phyloP scores from a whole-genome alignment of 2,329 filamentous ascomycete species.

The Colletotrichum endophyticum region DNA sequence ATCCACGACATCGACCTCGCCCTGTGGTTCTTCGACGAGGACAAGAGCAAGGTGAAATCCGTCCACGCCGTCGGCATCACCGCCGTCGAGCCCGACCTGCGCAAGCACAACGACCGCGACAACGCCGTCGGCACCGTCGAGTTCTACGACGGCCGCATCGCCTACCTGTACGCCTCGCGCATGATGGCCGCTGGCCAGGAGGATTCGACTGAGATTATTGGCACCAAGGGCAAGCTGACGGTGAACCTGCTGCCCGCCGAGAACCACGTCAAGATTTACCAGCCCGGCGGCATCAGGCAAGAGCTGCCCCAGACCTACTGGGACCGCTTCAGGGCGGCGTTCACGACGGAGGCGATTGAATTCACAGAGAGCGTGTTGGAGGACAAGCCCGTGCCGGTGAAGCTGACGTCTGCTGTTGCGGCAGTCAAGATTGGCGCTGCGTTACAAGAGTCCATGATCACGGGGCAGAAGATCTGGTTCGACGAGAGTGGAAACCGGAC shows the following conservation, averaged over 20 bases:
- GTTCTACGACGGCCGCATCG: slow-evolving; percentile 66
- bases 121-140: slow-evolving; percentile 61
- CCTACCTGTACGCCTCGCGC: slow-evolving; percentile 66
- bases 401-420: slow-evolving; percentile 60
- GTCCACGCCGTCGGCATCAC: slow-evolving; percentile 35
- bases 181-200: slow-evolving; percentile 75
- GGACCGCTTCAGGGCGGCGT: slow-evolving; percentile 66
- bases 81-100: slow-evolving; percentile 35
- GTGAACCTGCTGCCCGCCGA: slow-evolving; percentile 63
- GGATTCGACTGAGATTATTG: slow-evolving; percentile 71
- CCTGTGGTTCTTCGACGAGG: slow-evolving; percentile 37
- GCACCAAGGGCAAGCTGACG: slow-evolving; percentile 67
- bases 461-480: slow-evolving; percentile 62
- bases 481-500: slow-evolving; percentile 42
- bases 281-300: slow-evolving; percentile 56
- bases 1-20: slow-evolving; percentile 67
- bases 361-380: slow-evolving; percentile 66
- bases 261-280: slow-evolving; percentile 60
- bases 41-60: slow-evolving; percentile 31
- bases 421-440: slow-evolving; percentile 66
- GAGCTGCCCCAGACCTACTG: slow-evolving; percentile 69
- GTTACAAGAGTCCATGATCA: slow-evolving; percentile 61
- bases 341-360: slow-evolving; percentile 67
- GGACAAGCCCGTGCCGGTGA: slow-evolving; percentile 57
- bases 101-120: slow-evolving; percentile 34